Base-by-base conservation (phyloP, 768 basidiomycete species). In the Leccinum olivaceopallidum region DNA sequence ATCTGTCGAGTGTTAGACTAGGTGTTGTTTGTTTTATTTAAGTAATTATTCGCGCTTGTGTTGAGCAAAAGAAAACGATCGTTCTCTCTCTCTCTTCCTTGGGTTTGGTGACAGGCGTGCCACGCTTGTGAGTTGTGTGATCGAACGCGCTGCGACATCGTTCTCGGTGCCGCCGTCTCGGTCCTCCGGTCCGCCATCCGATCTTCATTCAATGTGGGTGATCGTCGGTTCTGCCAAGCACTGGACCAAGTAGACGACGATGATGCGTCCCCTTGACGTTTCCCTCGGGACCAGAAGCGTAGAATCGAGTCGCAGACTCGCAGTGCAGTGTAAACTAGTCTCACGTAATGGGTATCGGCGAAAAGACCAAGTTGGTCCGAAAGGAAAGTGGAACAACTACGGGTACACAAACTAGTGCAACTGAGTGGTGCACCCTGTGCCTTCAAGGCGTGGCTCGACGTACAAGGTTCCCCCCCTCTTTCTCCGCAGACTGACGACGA, bases 31-130 rank as follows among this genome's bases (percentile, higher is more conserved):
- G 34, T 36, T 36, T 13, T 13, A 36, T 36, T 74, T 67, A 63
- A 73, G 70, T 76, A 76, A 65, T 69, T 73, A 69, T 68, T 68
- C 61, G 39, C 42, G 54, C 50, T 42, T 77, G 74, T 75, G 69
- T 68, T 57, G 39, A 53, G 14, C 34, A 10, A 5, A 28, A 49
- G 28, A 51, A 28, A 13, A 28, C 24, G 12, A 49, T 14, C 26
- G n/a, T 13, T 14, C 26, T 51, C 9, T 24, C 24, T 24, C 24
- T 24, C 24, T 26, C 12, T 30, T 16, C 8, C 18, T 42, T 42
- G 18, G 0, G n/a, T 20, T 44, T 44, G 44, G 10, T 20, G 42
- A 44, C 18, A n/a, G 9, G 42, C n/a, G 5, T 44, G 10, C n/a
- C 9, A 42, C 4, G 8, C 8, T 37, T 37, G 14, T 37, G 36